Base-by-base conservation (phyloP, 2,329 filamentous ascomycete genomes). In the Hortaea sp. region DNA sequence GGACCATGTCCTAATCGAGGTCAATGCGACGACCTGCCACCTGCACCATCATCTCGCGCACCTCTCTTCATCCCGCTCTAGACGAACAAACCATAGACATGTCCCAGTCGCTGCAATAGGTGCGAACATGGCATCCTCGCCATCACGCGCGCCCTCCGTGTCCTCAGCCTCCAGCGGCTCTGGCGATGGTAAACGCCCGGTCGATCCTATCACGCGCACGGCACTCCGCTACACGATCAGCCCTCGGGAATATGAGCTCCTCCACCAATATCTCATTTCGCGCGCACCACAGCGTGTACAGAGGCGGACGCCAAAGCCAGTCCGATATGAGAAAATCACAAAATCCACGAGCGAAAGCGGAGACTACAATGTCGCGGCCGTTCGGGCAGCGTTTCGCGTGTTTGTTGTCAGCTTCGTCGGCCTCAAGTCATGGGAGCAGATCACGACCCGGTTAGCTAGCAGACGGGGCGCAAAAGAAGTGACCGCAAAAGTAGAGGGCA, bases 191-290 rank as follows among this genome's bases (percentile, higher is more conserved):
- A 57, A 53, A 44, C 46, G 54, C 12, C 57, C 56, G 7, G 42
- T 75, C 49, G 84, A 90, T 55, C 84, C 85, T 5, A 75, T 94
- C 52, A 75, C 94, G 47, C 85, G 86, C 66, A 94, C 92, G 65
- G 82, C 87, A 39, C 74, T 95, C 49, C 83, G 88, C 55, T 89
- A 95, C 67, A 92, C 85, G 48, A 66, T 82, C 44, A 88, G 89
- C 62, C 81, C 87, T 38, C 81, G 83, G 64, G 89, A 95, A 65
- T 95, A 95, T 66, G 82, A 86, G 55, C 71, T 83, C 1, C 77
- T 95, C 12, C 88, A 95, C 66, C 82, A 84, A 60, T 88, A 89
- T 61, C 76, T 94, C 44, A 75, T 92, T 43, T 88, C 85, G 50
- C 80, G 83, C 41, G 83, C 85, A 5, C 67, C 72, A 69, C 66